Conservation (phyloP, 192 early-diverging fungal species). For the Linnemannia schmuckeri region DNA sequence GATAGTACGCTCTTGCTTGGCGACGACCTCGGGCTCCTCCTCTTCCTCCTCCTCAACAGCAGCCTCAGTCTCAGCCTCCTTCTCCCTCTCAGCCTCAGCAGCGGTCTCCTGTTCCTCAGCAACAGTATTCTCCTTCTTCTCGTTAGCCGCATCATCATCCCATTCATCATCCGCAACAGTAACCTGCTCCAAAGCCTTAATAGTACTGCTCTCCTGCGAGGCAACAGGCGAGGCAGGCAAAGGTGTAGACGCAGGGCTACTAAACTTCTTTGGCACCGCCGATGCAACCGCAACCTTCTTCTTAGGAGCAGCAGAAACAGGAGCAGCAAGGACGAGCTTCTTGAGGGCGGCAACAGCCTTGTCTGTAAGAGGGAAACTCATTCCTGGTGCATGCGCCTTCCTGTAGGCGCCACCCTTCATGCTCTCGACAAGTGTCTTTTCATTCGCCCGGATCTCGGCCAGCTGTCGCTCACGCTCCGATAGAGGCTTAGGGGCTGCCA, state of each 20-base stretch:
- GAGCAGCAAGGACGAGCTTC: conserved; percentile 58
- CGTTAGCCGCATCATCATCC: conserved; percentile 33
- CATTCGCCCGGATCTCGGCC: conserved; percentile 72
- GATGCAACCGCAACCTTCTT: conserved; percentile 11
- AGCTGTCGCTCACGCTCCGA: conserved; percentile 89
- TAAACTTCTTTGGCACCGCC: conserved; percentile 28
- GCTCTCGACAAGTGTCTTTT: conserved; percentile 54
- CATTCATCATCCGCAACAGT: conserved; percentile 49
- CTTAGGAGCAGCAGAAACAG: not conserved
- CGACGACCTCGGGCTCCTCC: conserved; percentile 10
- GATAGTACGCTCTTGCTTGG: conserved; percentile 46
- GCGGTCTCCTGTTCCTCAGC: not conserved
- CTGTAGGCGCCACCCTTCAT: conserved; percentile 70
- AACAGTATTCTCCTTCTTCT: conserved; percentile 1
- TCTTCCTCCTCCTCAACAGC: not conserved
- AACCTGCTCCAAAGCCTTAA: not conserved
- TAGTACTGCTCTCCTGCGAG: conserved; percentile 18
- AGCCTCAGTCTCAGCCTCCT: conserved; percentile 2
- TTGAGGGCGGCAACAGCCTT: conserved; percentile 72
- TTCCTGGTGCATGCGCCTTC: conserved; percentile 74
- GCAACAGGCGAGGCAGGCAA: conserved; percentile 44
- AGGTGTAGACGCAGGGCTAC: conserved; percentile 48
- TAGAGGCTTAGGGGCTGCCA: conserved; percentile 80
- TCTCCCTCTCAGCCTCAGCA: conserved; percentile 8
- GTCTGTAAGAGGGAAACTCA: conserved; percentile 73